Percentiles rank a stretch among this genome's conserved stretches.
Conservation (phyloP, 768 basidiomycete species). For the Naganishia randhawae region DNA sequence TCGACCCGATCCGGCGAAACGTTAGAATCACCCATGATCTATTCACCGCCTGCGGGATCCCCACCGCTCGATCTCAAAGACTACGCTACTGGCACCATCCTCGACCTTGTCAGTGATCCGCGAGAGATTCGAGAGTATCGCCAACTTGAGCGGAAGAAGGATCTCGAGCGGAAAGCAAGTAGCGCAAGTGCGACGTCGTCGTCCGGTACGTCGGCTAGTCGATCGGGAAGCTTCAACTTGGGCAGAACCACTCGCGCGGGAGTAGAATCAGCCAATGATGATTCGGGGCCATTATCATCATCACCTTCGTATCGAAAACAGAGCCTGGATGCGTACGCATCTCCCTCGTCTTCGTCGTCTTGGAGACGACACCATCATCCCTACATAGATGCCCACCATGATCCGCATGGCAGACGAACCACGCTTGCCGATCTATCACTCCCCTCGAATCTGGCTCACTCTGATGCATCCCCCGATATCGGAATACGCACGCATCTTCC, state of each 20-base stretch:
- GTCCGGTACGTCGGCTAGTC: neutral
- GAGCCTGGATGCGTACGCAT: neutral
- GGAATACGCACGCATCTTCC: neutral
- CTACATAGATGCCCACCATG: neutral
- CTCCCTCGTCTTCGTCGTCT: neutral
- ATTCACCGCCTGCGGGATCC: neutral
- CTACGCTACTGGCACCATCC: constrained; percentile 12
- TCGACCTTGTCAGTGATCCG: constrained; percentile 6
- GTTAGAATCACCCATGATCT: neutral
- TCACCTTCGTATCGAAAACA: neutral
- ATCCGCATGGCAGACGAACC: neutral
- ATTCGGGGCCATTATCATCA: neutral
- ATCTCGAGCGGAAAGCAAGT: neutral
- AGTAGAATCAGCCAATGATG: neutral
- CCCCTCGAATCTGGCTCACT: neutral
- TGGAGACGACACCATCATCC: neutral
- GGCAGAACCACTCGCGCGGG: neutral
- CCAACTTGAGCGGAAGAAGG: constrained; percentile 10
- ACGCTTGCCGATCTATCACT: neutral
- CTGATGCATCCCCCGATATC: neutral
- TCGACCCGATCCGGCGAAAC: neutral
- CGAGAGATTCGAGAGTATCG: constrained; percentile 6
- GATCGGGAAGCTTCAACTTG: neutral
- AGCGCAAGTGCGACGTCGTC: neutral
- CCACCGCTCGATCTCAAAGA: neutral